Percentiles rank a stretch among this genome's conserved stretches.
These are phyloP conservation scores for Diaporthe citrichinensis DNA, from an alignment of 2,329 filamentous ascomycete species.

Conservation along the genomic window DNA sequence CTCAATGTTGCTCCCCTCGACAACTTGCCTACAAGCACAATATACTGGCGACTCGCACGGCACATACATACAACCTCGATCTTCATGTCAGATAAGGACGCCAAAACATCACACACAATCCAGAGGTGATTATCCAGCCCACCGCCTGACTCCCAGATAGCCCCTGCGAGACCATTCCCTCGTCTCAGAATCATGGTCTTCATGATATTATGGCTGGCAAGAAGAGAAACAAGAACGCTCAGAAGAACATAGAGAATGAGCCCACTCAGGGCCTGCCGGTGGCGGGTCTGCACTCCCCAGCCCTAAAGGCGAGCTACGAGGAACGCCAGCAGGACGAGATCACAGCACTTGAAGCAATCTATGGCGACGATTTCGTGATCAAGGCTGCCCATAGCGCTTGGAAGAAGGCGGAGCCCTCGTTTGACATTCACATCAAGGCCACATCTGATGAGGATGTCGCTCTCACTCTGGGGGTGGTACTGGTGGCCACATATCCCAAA, in stretches of 20 bases:
- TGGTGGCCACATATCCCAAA: constrained; percentile 94
- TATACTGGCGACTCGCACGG: neutral
- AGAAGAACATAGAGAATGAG: constrained; percentile 57
- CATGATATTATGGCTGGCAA: constrained; percentile 66
- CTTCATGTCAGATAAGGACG: neutral
- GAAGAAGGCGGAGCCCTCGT: constrained; percentile 90
- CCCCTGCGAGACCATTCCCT: neutral
- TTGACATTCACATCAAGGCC: constrained; percentile 84
- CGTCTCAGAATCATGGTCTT: constrained; percentile 43
- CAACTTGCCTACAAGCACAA: neutral
- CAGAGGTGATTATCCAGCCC: neutral
- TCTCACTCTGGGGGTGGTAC: constrained; percentile 80
- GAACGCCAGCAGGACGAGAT: constrained; percentile 92
- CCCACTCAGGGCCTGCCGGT: constrained; percentile 66
- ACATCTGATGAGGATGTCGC: constrained; percentile 80
- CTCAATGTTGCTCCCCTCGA: neutral
- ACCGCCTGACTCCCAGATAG: constrained; percentile 6
- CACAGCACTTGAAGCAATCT: constrained; percentile 88
- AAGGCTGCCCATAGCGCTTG: constrained; percentile 81
- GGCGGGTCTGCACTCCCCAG: constrained; percentile 63
- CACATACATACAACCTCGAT: neutral
- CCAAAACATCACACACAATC: neutral
- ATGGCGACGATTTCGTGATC: constrained; percentile 87
- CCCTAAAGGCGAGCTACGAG: constrained; percentile 76
- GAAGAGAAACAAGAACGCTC: constrained; percentile 63